A percentile compares a stretch with the other conserved stretches of the same genome.
phyloP scores from a whole-genome alignment of 129 eudicot species.

The Cynara cardunculus region DNA sequence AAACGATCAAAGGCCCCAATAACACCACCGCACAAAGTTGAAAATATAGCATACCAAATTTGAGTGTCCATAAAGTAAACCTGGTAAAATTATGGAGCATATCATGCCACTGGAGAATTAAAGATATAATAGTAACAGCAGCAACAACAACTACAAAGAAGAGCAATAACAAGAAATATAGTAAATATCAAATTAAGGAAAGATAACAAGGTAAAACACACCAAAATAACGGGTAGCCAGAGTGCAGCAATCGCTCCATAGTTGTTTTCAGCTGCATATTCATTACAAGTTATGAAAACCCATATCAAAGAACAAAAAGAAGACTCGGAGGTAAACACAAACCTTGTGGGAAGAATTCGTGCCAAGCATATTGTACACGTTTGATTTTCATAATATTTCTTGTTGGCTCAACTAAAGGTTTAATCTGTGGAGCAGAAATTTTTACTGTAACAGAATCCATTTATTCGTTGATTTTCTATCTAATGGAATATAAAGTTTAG shows the following conservation, averaged over 20 bases:
- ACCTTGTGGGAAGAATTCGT: conserved; percentile 92
- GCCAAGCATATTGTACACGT: conserved; percentile 83
- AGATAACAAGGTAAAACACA: conserved; percentile 26
- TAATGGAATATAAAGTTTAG: conserved; percentile 16
- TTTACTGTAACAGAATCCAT: conserved; percentile 21
- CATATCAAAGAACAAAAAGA: not conserved
- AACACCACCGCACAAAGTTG: conserved; percentile 89
- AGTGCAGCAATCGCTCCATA: conserved; percentile 77
- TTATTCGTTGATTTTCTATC: conserved; percentile 1
- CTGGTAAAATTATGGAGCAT: conserved; percentile 39
- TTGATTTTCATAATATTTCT: conserved; percentile 71
- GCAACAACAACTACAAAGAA: not conserved
- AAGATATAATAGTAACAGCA: conserved; percentile 11
- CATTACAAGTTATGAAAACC: conserved; percentile 5
- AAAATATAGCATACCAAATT: conserved; percentile 91
- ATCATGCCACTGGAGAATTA: conserved; percentile 17
- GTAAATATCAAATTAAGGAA: not conserved
- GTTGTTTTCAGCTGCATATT: conserved; percentile 60
- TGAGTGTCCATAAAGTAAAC: conserved; percentile 95
- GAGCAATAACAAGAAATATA: not conserved
- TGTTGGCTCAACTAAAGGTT: conserved; percentile 79
- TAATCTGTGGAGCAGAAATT: conserved; percentile 53
- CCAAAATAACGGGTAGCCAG: conserved; percentile 90
- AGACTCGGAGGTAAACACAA: conserved; percentile 16
- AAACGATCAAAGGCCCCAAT: conserved; percentile 96